Percentiles rank a stretch among this genome's conserved stretches.
Conservation (phyloP, 768 basidiomycete genomes). For the Auriscalpium microsporum region DNA sequence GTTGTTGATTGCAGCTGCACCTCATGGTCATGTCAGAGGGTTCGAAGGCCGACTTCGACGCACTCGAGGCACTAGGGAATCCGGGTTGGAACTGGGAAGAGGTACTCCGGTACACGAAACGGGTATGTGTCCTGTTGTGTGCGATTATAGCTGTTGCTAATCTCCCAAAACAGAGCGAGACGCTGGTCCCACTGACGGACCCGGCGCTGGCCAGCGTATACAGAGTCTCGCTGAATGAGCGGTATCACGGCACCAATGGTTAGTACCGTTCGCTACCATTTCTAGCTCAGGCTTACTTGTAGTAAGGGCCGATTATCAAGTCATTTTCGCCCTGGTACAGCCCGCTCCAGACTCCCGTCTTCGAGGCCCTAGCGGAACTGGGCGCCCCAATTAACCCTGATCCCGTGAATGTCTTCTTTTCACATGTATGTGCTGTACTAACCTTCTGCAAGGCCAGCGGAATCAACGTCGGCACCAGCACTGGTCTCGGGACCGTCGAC, state of each 20-base stretch:
- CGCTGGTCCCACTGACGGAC: conserved; percentile 1
- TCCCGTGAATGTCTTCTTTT: not conserved
- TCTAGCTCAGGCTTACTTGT: too few relatives aligned
- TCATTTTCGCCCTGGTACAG: conserved; percentile 7
- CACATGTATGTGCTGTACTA: too few relatives aligned
- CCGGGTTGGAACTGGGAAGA: conserved; percentile 21
- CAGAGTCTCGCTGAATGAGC: not conserved
- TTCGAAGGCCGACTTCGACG: conserved; percentile 9
- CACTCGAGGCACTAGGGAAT: conserved; percentile 17
- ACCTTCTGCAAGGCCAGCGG: conserved; percentile 8
- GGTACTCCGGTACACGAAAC: conserved; percentile 18
- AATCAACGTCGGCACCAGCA: conserved; percentile 7
- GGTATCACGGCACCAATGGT: conserved; percentile 10
- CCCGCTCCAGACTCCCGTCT: conserved; percentile 4
- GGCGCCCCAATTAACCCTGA: conserved; percentile 15
- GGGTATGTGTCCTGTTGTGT: conserved; percentile 1
- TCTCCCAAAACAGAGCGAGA: conserved; percentile 4
- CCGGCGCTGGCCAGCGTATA: not conserved
- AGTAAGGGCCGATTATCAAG: conserved; percentile 14
- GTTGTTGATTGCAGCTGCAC: not conserved
- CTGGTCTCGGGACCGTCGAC: conserved; percentile 12
- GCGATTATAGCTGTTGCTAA: not conserved
- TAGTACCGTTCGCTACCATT: not conserved
- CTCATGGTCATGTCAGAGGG: not conserved
- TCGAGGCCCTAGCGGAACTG: conserved; percentile 7